Evolutionary conservation across 371 early-diverging fungal species (phyloP), one percentile per base, ranked within the genome.

Genomic region (Mortierella polycephala): DNA sequence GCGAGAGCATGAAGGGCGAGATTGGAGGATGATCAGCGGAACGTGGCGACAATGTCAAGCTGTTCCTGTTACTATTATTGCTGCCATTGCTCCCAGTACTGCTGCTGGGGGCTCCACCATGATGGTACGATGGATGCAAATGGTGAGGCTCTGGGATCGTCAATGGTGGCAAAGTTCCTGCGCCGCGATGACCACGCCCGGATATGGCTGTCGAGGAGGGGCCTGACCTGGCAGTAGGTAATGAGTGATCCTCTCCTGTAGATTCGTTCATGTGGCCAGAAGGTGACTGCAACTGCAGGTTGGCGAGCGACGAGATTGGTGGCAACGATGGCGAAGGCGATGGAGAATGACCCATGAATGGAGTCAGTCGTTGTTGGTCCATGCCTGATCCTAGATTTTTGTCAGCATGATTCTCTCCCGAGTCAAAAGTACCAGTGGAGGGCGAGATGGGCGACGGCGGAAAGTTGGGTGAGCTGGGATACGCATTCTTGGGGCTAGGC

Each of bases 91-190:
- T 55, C 37, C 47, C 41, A 53, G 39, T 57, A 12, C 49, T 16
- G 53, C 53, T 62, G 41, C 57, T 50, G n/a, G 8, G 13, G 0
- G 71, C 42, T 18, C 63, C 69, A 16, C 71, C 61, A 23, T 69
- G 69, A 13, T 63, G 71, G 41, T 74, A 74, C 9, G 71, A 71
- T 23, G 74, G 74, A 50, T 74, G 74, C 37, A 74, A 37, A 45
- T 74, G 63, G 16, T 74, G 68, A 7, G 74, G 74, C 44, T 62
- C 74, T 50, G 74, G 74, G 61, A 74, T 74, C 69, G 56, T 75
- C 61, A 75, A 20, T 10, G 75, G 75, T 7, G 75, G 75, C 50
- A 75, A 59, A 14, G 65, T 42, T 14, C 65, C 63, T 2, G 58
- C 51, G 21, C 70, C 51, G 37, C 70, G 75, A 55, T 77, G 73